Percentiles rank a stretch among this genome's conserved stretches.
Conservation (phyloP, 495 filamentous ascomycete genomes). For the Hypomontagnella submonticulosa region DNA sequence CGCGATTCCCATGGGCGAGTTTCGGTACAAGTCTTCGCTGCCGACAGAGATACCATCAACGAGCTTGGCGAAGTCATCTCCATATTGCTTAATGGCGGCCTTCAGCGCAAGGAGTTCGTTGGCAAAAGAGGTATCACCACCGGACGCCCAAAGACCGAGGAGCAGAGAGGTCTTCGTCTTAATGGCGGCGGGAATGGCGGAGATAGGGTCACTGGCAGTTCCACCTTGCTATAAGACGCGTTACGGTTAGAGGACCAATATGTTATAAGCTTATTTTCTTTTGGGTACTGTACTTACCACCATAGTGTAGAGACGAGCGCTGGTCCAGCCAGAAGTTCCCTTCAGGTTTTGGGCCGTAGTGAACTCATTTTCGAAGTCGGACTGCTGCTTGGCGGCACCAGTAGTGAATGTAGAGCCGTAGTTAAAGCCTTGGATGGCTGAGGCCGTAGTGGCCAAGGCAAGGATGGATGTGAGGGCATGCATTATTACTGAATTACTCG, state of each 20-base stretch:
- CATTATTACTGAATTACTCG: conserved; percentile 46
- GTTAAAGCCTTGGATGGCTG: conserved; percentile 78
- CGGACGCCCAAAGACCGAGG: conserved; percentile 82
- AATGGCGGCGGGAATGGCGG: conserved; percentile 83
- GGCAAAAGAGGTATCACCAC: conserved; percentile 67
- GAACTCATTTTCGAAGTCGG: conserved; percentile 79
- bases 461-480: conserved; percentile 39
- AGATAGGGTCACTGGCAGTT: conserved; percentile 68
- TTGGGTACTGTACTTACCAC: conserved; percentile 51
- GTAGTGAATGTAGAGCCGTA: conserved; percentile 74
- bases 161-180: conserved; percentile 75
- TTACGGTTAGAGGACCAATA: conserved; percentile 12
- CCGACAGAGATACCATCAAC: conserved; percentile 91
- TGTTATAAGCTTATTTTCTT: background rate
- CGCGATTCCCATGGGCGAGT: conserved; percentile 65
- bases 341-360: conserved; percentile 72
- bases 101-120: conserved; percentile 77
- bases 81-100: conserved; percentile 71
- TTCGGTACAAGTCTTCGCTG: conserved; percentile 89
- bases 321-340: conserved; percentile 78
- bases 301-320: conserved; percentile 68
- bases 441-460: conserved; percentile 48
- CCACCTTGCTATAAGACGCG: conserved; percentile 53
- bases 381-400: conserved; percentile 68
- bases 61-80: conserved; percentile 66